These are phyloP conservation scores for Metarhizium rileyi DNA, from an alignment of 2,329 filamentous ascomycete species.

Conservation along the genomic window DNA sequence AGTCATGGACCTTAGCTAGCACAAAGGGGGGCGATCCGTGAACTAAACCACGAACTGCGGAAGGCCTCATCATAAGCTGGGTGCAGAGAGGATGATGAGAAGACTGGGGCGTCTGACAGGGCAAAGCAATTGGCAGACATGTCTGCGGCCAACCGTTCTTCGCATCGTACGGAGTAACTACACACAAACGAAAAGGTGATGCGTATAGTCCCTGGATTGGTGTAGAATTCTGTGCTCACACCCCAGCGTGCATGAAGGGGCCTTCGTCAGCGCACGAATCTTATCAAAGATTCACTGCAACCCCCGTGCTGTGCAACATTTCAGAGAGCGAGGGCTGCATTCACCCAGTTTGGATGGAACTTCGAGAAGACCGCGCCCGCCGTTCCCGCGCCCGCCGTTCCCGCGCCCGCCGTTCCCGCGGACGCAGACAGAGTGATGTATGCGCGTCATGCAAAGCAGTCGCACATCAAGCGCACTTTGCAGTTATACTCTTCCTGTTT, in stretches of 20 bases:
- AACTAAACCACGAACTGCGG: background rate
- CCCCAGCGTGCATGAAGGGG: no score
- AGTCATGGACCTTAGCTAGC: background rate
- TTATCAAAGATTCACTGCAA: background rate
- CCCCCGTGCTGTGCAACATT: background rate
- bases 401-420: constrained; percentile 2
- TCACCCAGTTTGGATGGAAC: no score
- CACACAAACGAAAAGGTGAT: no score
- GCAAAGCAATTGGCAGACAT: background rate
- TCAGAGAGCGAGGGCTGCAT: no score
- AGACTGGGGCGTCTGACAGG: background rate
- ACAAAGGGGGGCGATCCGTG: background rate
- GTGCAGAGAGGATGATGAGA: background rate
- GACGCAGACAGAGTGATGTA: background rate
- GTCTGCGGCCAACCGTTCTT: background rate
- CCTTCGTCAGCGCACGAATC: background rate
- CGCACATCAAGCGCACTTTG: constrained; percentile 4
- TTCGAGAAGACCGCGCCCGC: background rate
- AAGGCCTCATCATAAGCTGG: background rate
- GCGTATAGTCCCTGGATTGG: no score
- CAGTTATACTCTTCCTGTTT: background rate
- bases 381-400: background rate
- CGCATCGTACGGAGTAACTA: background rate
- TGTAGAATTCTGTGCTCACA: no score
- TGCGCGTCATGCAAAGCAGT: constrained; percentile 4